Base-by-base conservation (phyloP, 2,329 filamentous ascomycete genomes). In the Apiospora sp. region DNA sequence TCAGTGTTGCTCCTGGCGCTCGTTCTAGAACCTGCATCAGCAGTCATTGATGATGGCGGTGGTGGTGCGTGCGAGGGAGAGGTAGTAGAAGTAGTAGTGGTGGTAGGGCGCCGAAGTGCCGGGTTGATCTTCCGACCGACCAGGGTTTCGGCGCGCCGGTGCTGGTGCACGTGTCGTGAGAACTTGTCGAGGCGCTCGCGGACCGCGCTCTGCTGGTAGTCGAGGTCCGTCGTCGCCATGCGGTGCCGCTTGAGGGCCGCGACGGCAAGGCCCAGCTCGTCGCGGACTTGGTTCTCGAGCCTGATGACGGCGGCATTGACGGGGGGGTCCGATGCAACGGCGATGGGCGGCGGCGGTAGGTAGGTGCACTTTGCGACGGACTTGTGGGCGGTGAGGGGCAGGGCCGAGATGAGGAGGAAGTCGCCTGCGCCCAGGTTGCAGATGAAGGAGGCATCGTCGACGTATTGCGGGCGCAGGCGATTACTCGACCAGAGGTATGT, bases 151-250 rank as follows among this genome's bases (percentile, higher is more conserved):
- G 54, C 46, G n/a, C 71, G 64, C 37, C 48, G 49, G 24, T 72
- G 71, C n/a, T 70, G 67, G 67, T 72, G 64, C 6, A 70, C 68
- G 49, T 72, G 71, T 3, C 71, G 71, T n/a, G 71, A 41, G 71
- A 72, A 64, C 67, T 72, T 72, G 71, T 72, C 71, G 14, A 72
- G 71, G 7, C 71, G 43, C 71, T 72, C 71, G 22, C 71, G 64
- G 19, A 72, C 54, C 34, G 67, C 71, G 67, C 71, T 72, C 49
- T 72, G 71, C 48, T 37, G 67, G 43, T 70, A 69, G 24, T 70
- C 71, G 19, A 72, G 71, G 24, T 30, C 24, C 22, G 71, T 72
- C 37, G 68, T 72, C 10, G 71, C 64, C 67, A 58, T 48, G 37
- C 54, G 41, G 37, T 70, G 67, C 5, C 30, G 46, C 22, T 61